Evolutionary conservation across 768 basidiomycete genomes (phyloP).

Genomic region (Lactarius sanguifluus): DNA sequence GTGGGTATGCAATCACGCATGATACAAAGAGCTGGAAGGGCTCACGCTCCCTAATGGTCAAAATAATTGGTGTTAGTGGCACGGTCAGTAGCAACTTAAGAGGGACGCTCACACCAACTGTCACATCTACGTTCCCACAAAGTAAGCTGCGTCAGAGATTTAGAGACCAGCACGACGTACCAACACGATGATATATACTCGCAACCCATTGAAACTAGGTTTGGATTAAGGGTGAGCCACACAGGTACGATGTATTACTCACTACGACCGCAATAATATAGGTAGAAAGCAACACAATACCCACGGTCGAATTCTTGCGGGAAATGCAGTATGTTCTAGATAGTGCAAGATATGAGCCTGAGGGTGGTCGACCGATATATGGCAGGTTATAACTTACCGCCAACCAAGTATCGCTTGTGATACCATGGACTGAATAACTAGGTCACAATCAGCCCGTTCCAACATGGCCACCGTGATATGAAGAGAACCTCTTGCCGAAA

Average conservation of each 20-base stretch:
- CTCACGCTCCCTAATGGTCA: constrained; percentile 39
- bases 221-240: too few relatives aligned
- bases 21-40: background rate
- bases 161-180: constrained; percentile 38
- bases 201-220: constrained; percentile 54
- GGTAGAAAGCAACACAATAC: constrained; percentile 40
- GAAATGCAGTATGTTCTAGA: constrained; percentile 58
- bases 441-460: constrained; percentile 7
- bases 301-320: constrained; percentile 44
- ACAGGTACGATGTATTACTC: constrained; percentile 34
- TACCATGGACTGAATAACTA: constrained; percentile 63
- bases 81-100: background rate
- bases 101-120: background rate
- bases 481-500: constrained; percentile 58
- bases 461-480: background rate
- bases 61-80: background rate
- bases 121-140: constrained; percentile 22
- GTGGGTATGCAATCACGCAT: background rate
- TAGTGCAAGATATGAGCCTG: background rate
- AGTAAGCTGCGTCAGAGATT: constrained; percentile 9
- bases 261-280: constrained; percentile 50
- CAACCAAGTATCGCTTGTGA: constrained; percentile 65
- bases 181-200: constrained; percentile 49
- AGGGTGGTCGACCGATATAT: background rate
- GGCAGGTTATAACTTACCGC: constrained; percentile 41